Conservation (phyloP, 352 stramenopile species). For the Phytopythium litorale region DNA sequence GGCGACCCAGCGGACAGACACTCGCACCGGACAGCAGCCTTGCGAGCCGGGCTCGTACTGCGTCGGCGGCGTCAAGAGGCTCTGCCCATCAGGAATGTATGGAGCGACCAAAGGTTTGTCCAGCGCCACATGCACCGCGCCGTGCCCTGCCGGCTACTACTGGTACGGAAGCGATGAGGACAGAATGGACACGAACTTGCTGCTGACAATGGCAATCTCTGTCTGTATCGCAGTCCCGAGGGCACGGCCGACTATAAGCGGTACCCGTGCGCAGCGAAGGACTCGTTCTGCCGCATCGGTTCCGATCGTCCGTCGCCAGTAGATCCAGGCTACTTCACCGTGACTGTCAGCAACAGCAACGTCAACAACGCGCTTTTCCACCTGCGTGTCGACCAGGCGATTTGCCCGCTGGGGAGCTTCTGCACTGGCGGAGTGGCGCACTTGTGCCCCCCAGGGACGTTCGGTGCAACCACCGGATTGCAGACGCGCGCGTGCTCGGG, state of each 20-base stretch:
- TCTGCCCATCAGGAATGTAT: conserved; percentile 48
- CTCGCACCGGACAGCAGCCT: conserved; percentile 29
- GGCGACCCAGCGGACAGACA: conserved; percentile 32
- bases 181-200: neutral
- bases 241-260: conserved; percentile 35
- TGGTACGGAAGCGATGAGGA: conserved; percentile 29
- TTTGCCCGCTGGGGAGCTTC: conserved; percentile 59
- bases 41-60: conserved; percentile 67
- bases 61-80: conserved; percentile 38
- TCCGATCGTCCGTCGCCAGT: conserved; percentile 34
- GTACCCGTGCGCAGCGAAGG: conserved; percentile 30
- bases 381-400: conserved; percentile 38
- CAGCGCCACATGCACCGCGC: conserved; percentile 38
- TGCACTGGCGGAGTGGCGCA: conserved; percentile 49
- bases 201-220: neutral
- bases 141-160: conserved; percentile 62
- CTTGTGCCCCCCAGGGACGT: conserved; percentile 51
- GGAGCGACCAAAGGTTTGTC: conserved; percentile 30
- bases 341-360: conserved; percentile 11
- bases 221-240: conserved; percentile 21
- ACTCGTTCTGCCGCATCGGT: conserved; percentile 43
- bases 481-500: conserved; percentile 39
- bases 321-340: conserved; percentile 43
- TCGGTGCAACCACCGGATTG: conserved; percentile 40
- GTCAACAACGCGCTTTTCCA: conserved; percentile 14